These are phyloP conservation scores for Mortierella sp. DNA, from an alignment of 371 early-diverging fungal species.

Conservation along the genomic window DNA sequence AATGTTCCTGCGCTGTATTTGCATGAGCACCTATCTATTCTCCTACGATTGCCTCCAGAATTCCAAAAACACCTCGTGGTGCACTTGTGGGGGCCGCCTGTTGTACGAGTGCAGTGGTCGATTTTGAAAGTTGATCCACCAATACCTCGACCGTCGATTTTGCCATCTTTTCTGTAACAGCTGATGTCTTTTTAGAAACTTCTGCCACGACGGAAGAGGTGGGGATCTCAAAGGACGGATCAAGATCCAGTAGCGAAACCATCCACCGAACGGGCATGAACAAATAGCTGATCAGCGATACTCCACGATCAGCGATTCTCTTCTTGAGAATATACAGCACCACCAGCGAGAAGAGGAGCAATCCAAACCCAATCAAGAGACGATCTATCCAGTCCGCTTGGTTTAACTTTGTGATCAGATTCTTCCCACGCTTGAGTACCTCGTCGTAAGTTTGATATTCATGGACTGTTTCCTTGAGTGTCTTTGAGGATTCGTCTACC, in stretches of 20 bases:
- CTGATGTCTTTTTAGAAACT: neutral
- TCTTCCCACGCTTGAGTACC: constrained; percentile 68
- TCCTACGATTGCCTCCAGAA: constrained; percentile 40
- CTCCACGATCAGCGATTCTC: constrained; percentile 73
- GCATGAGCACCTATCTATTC: constrained; percentile 3
- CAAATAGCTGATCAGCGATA: constrained; percentile 64
- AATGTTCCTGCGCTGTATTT: no score
- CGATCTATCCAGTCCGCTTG: constrained; percentile 79
- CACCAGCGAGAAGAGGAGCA: constrained; percentile 68
- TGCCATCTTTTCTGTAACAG: constrained; percentile 6
- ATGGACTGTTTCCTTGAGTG: constrained; percentile 61
- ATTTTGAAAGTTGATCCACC: constrained; percentile 2
- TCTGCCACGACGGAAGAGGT: constrained; percentile 4
- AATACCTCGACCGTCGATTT: constrained; percentile 1
- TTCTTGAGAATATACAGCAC: constrained; percentile 76
- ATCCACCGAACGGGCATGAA: constrained; percentile 54
- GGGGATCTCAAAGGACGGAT: constrained; percentile 26
- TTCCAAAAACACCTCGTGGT: constrained; percentile 22
- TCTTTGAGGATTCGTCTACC: constrained; percentile 73
- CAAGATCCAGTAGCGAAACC: constrained; percentile 34
- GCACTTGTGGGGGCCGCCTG: constrained; percentile 23
- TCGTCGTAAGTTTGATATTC: constrained; percentile 75
- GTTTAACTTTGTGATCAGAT: constrained; percentile 74
- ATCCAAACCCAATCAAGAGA: constrained; percentile 70
- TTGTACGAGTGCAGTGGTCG: neutral